Evolutionary conservation across 129 eudicot genomes (phyloP).

Genomic region (Lactuca sativa): DNA sequence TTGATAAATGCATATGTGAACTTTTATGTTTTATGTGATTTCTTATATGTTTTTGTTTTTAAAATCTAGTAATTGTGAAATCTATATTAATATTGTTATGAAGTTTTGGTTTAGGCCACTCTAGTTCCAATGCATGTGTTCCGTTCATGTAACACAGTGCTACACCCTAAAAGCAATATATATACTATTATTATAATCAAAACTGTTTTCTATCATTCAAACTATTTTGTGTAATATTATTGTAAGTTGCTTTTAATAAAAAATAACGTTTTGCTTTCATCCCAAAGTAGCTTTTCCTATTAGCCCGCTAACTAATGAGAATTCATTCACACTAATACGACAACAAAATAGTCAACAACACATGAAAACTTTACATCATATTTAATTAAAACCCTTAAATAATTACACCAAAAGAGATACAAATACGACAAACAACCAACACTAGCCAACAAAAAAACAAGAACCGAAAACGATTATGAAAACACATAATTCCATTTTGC

Average conservation of each 20-base stretch:
- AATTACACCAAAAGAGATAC: conserved; percentile 38
- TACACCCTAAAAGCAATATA: no score
- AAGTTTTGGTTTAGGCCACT: no score
- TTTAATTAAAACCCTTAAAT: conserved; percentile 32
- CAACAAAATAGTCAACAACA: conserved; percentile 14
- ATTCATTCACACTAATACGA: conserved; percentile 20
- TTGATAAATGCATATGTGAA: no score
- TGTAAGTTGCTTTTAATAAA: not conserved
- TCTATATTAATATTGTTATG: no score
- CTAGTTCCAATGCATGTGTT: no score
- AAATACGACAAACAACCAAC: conserved; percentile 31
- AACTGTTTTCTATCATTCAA: not conserved
- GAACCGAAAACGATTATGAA: conserved; percentile 15
- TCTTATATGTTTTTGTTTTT: no score
- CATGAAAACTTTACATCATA: conserved; percentile 28
- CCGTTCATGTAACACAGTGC: no score
- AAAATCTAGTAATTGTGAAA: no score
- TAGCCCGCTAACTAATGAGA: conserved; percentile 11
- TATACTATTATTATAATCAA: not conserved
- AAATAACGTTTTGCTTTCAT: conserved; percentile 1
- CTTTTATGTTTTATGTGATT: no score
- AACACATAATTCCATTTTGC: conserved; percentile 15
- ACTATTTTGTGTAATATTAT: not conserved
- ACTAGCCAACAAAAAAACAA: conserved; percentile 31
- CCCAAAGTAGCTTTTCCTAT: not conserved